These are phyloP conservation scores for Plasmodium gallinaceum DNA, from an alignment of 169 alveolate genomes.

Conservation along the genomic window DNA sequence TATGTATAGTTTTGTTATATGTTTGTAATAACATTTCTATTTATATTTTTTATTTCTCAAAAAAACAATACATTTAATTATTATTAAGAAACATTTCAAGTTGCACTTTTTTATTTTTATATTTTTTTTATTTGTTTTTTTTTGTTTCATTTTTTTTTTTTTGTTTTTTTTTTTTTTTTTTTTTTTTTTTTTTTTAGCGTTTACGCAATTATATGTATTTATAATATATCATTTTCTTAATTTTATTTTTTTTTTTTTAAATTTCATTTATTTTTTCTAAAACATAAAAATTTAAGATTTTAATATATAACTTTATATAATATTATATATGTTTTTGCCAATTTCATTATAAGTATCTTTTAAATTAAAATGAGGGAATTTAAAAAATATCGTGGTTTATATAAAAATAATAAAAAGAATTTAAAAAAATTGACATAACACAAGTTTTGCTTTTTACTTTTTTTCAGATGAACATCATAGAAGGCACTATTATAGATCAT, in stretches of 20 bases:
- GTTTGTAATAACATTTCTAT: no score
- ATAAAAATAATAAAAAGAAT: not conserved
- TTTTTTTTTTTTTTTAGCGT: not conserved
- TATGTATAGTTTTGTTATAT: no score
- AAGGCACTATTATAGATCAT: conserved; percentile 29
- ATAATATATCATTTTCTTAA: no score
- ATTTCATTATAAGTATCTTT: not conserved
- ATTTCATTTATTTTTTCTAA: no score
- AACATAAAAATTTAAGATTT: no score
- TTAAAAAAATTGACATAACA: not conserved
- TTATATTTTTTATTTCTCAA: not conserved
- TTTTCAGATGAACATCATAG: conserved; percentile 39
- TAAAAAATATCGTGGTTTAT: conserved; percentile 22
- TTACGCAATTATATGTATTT: not conserved
- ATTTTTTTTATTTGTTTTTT: not conserved
- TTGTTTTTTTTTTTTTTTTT: not conserved
- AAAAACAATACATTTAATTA: not conserved
- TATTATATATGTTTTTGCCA: not conserved
- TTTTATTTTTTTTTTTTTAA: no score
- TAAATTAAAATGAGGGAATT: conserved; percentile 49
- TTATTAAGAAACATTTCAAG: no score
- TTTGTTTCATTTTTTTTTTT: not conserved
- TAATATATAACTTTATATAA: not conserved
- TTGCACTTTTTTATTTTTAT: not conserved
- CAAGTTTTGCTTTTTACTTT: not conserved